phyloP scores from a whole-genome alignment of 805 yeast species.

The Zygotorulaspora florentina region DNA sequence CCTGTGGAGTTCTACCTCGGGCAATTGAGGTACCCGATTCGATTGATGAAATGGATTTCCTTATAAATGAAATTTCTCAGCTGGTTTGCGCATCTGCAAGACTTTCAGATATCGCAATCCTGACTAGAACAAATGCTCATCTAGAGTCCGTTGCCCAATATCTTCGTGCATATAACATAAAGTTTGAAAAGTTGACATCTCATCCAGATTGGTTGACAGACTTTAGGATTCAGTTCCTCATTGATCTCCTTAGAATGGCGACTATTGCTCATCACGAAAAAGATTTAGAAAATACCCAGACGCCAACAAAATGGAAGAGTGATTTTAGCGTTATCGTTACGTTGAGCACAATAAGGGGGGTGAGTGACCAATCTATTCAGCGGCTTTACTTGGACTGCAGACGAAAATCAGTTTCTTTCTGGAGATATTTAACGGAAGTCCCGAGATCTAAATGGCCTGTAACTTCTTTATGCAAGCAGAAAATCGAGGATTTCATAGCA shows the following conservation, averaged over 20 bases:
- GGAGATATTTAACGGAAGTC: conserved; percentile 22
- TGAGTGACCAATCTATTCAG: conserved; percentile 25
- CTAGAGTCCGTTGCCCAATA: conserved; percentile 38
- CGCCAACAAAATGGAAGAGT: conserved; percentile 15
- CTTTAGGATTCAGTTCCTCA: conserved; percentile 36
- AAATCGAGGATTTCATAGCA: conserved; percentile 29
- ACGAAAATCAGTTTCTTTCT: conserved; percentile 17
- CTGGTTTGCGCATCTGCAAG: conserved; percentile 24
- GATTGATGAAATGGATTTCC: conserved; percentile 21
- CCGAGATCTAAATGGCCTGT: conserved; percentile 18
- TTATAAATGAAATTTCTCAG: conserved; percentile 23
- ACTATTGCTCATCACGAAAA: conserved; percentile 13
- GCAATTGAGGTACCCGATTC: conserved; percentile 12
- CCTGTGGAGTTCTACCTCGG: conserved; percentile 17
- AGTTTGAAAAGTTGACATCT: conserved; percentile 41
- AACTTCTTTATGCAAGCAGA: conserved; percentile 20
- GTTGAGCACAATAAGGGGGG: conserved; percentile 24
- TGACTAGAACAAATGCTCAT: conserved; percentile 51
- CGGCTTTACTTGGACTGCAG: conserved; percentile 17
- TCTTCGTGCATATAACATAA: conserved; percentile 42
- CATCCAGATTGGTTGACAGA: conserved; percentile 50
- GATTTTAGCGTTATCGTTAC: conserved; percentile 29
- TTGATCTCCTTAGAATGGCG: conserved; percentile 46
- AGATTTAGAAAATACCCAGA: not conserved
- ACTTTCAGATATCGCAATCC: conserved; percentile 45